Evolutionary conservation across 208 protist species (phyloP).

Genomic region (Leishmania braziliensis): DNA sequence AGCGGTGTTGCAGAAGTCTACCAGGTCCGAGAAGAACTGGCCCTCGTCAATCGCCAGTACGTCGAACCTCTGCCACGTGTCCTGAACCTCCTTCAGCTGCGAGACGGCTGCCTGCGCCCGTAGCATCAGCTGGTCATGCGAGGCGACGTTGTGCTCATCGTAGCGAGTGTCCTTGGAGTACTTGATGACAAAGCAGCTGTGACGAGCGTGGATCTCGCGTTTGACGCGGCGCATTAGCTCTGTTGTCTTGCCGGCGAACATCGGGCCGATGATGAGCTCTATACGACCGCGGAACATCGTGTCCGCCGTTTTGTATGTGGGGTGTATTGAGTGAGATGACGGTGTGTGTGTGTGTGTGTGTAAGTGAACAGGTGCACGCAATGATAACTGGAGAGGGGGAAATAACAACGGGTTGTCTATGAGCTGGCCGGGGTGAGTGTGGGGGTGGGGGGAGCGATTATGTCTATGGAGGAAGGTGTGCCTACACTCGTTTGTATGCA

Average conservation of each 20-base stretch:
- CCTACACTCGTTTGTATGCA: neutral
- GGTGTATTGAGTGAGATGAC: neutral
- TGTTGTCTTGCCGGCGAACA: conserved; percentile 96
- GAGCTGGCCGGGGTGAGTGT: neutral
- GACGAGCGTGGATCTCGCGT: conserved; percentile 75
- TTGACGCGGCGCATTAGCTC: conserved; percentile 93
- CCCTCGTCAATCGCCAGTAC: conserved; percentile 94
- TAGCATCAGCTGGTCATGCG: conserved; percentile 79
- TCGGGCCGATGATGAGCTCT: conserved; percentile 94
- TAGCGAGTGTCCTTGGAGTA: conserved; percentile 91
- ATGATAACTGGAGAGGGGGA: neutral
- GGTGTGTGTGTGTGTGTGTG: neutral
- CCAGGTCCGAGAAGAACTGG: conserved; percentile 95
- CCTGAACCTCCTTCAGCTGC: conserved; percentile 57
- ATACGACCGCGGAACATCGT: conserved; percentile 45
- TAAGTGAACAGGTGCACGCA: neutral
- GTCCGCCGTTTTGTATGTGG: neutral
- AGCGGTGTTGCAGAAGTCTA: conserved; percentile 78
- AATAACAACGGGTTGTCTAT: neutral
- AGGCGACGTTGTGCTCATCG: conserved; percentile 67
- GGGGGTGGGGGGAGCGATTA: neutral
- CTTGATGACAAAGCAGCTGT: conserved; percentile 92
- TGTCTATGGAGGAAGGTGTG: neutral
- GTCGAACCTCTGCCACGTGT: conserved; percentile 73
- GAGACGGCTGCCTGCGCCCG: conserved; percentile 66